phyloP scores from a whole-genome alignment of 495 filamentous ascomycete species.

The Monascus purpureus region DNA sequence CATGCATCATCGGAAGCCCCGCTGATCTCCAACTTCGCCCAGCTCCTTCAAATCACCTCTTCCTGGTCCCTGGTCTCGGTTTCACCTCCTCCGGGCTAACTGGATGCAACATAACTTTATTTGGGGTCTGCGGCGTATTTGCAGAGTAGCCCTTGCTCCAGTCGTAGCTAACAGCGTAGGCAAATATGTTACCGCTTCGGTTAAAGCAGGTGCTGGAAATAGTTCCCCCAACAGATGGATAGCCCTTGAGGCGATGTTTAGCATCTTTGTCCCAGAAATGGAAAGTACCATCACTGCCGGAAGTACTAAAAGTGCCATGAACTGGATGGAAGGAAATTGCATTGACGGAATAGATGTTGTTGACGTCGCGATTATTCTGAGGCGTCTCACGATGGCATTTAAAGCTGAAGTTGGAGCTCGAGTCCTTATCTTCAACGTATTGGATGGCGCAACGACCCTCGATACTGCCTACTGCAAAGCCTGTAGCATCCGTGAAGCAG shows the following conservation, averaged over 20 bases:
- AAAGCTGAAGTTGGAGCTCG: constrained; percentile 74
- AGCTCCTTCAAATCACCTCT: constrained; percentile 49
- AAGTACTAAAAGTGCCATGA: constrained; percentile 82
- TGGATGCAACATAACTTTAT: constrained; percentile 79
- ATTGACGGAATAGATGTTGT: constrained; percentile 82
- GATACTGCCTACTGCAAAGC: constrained; percentile 78
- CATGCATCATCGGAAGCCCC: too few species aligned
- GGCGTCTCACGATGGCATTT: constrained; percentile 80
- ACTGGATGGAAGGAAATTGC: constrained; percentile 78
- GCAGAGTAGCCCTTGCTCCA: constrained; percentile 79
- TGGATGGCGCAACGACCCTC: constrained; percentile 84
- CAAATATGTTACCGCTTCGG: constrained; percentile 64
- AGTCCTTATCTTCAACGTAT: constrained; percentile 78
- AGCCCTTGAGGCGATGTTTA: constrained; percentile 76
- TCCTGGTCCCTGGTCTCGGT: constrained; percentile 56
- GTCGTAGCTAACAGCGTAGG: constrained; percentile 86
- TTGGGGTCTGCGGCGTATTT: constrained; percentile 55
- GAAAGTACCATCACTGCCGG: constrained; percentile 79
- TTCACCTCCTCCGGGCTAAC: constrained; percentile 69
- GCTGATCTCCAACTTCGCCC: too few species aligned
- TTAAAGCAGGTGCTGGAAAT: constrained; percentile 73
- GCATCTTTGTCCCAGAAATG: constrained; percentile 86
- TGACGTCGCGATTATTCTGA: constrained; percentile 44
- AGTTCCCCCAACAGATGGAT: constrained; percentile 68
- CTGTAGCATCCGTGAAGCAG: constrained; percentile 70